Evolutionary conservation across 768 basidiomycete species (phyloP), one percentile per base, ranked within the genome.

Genomic region (Hygrophoropsis aurantiaca): DNA sequence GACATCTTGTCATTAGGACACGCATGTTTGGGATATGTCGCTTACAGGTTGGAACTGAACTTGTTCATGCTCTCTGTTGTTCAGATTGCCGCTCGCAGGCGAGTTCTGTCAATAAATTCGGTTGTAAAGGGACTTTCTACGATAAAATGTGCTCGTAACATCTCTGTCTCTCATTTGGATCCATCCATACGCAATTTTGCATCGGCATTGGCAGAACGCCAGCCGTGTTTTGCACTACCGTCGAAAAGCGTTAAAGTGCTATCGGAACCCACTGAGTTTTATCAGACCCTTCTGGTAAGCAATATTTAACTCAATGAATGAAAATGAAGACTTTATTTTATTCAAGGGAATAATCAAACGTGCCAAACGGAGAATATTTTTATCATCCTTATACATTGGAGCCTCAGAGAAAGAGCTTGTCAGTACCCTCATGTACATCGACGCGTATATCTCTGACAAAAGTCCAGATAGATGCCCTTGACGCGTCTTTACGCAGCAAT

Each of bases 361-460:
- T n/a, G 95, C 95, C 1, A 79, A 82, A 47, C 67, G 72, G 41
- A 80, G 94, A 46, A 81, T 99, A 56, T 90, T 94, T 59, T 76
- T 99, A 23, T 97, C 95, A 0, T 90, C 90, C 1, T 70, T 97
- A 10, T 97, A 97, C 63, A 82, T 97, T 44, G 92, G 92, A 11
- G 77, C 82, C 10, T 77, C 82, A 42, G 92, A 97, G 63, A 68
- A 70, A 8, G 80, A 89, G 51, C 75, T 99, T 54, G 95, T 94
- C 47, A 56, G 87, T 74, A 40, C 27, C 15, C 6, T n/a, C 40
- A 10, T 21, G 40, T 40, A 44, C 35, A 32, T 3, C 30, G 11
- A 8, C 42, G 26, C 37, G 11, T 46, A 0, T 20, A n/a, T 11
- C 25, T 11, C 55, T 52, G 13, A 21, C 49, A 43, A 1, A 33